Base-by-base conservation (phyloP, 176 grass and related monocot species). In the Lolium perenne region DNA sequence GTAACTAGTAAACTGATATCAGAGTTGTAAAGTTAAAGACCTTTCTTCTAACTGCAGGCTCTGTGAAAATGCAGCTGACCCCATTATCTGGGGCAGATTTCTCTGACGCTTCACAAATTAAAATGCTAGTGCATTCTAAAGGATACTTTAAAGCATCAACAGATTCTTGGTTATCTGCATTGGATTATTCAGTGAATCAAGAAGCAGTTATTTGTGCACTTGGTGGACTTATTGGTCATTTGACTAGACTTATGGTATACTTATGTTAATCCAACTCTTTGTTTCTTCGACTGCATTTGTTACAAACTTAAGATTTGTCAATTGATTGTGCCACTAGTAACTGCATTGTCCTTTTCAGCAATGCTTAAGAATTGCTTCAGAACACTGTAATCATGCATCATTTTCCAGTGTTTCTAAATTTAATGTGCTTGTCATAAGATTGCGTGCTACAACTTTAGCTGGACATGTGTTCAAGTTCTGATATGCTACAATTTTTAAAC, bases 161-260 rank as follows among this genome's bases (percentile, higher is more conserved):
- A 80, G 77, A 77, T 54, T 89, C 88, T 41, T 95, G 91, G 96
- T 84, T 82, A 91, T 91, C 83, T 80, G 84, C 88, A 48, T 91
- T 94, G 70, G 88, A 92, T 66, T 82, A 60, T 91, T 83, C 81
- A 40, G 68, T n/a, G 29, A 89, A 95, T 85, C 75, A 51, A 89
- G 86, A 93, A 84, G 73, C 91, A 23, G 69, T 82, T 94, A 57
- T 98, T 40, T 95, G 86, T 77, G 91, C 93, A 45, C 93, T 98
- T 78, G 90, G 96, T 48, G 88, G 88, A 86, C 93, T 98, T 87
- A 88, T 95, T 86, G 59, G 77, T 66, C 96, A 98, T 80, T 83
- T 95, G 76, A 89, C 84, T 81, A 95, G 96, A 75, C 84, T 98
- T 79, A 95, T 98, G 96, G 96, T 98, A 87, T 74, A 89, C 14